These are phyloP conservation scores for Pseudocercospora crystallina DNA, from an alignment of 2,329 filamentous ascomycete genomes.

Conservation along the genomic window DNA sequence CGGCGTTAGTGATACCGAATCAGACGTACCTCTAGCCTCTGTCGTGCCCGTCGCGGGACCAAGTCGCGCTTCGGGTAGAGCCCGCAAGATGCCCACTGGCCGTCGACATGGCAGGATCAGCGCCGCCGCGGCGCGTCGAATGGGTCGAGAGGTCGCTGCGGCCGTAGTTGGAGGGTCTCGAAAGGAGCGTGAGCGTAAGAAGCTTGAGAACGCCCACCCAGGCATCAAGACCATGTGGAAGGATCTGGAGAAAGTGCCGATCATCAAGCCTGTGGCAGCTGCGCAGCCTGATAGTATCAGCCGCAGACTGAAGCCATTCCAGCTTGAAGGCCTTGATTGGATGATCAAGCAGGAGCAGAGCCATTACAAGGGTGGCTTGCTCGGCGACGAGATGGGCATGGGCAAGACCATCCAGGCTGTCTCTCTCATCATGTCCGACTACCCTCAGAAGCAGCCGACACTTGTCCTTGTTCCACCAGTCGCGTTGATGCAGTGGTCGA, in stretches of 20 bases:
- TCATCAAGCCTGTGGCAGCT: constrained; percentile 64
- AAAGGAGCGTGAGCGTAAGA: constrained; percentile 56
- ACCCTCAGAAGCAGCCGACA: constrained; percentile 76
- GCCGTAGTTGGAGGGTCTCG: constrained; percentile 21
- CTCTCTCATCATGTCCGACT: constrained; percentile 97
- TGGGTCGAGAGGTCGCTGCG: constrained; percentile 20
- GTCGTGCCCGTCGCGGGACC: constrained; percentile 1
- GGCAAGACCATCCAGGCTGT: constrained; percentile 99
- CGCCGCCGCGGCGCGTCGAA: constrained; percentile 17
- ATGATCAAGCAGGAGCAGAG: constrained; percentile 87
- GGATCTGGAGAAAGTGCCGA: constrained; percentile 65
- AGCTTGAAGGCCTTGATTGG: constrained; percentile 91
- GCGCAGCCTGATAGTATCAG: constrained; percentile 75
- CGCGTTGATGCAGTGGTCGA: constrained; percentile 40
- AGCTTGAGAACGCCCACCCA: constrained; percentile 75
- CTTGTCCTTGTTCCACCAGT: constrained; percentile 21
- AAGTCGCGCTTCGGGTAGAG: constrained; percentile 7
- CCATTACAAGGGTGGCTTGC: constrained; percentile 80
- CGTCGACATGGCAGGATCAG: constrained; percentile 28
- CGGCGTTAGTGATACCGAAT: constrained; percentile 35
- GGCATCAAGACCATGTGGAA: constrained; percentile 82
- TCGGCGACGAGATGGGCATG: constrained; percentile 98
- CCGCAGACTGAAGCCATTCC: constrained; percentile 85
- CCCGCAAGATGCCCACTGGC: constrained; percentile 9
- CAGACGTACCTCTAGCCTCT: constrained; percentile 27